These are phyloP conservation scores for Paracamarosporium sp. DNA, from an alignment of 2,329 filamentous ascomycete species.

Conservation along the genomic window DNA sequence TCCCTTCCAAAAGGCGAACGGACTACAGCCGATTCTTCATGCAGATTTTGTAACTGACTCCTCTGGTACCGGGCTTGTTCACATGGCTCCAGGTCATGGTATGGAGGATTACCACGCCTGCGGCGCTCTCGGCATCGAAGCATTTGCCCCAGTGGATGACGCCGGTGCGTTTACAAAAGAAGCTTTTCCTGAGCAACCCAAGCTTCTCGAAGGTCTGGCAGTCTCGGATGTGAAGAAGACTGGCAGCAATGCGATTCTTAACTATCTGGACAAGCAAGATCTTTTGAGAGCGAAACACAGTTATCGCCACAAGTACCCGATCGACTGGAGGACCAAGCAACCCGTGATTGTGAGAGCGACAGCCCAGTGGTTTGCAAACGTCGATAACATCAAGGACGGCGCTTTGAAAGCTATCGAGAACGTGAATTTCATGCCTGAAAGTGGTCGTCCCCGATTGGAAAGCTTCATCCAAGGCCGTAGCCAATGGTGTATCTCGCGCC, in stretches of 20 bases:
- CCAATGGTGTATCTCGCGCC: slow-evolving; percentile 98
- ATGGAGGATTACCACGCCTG: slow-evolving; percentile 95
- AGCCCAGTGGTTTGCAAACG: slow-evolving; percentile 97
- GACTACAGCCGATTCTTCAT: slow-evolving; percentile 75
- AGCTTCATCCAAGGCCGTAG: slow-evolving; percentile 87
- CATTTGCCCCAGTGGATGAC: slow-evolving; percentile 83
- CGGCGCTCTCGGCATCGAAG: slow-evolving; percentile 69
- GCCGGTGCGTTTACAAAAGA: slow-evolving; percentile 80
- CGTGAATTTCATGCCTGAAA: slow-evolving; percentile 80
- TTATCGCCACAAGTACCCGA: slow-evolving; percentile 92
- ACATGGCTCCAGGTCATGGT: slow-evolving; percentile 91
- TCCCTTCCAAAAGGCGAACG: slow-evolving; percentile 66
- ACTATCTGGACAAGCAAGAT: slow-evolving; percentile 62
- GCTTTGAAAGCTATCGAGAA: slow-evolving; percentile 73
- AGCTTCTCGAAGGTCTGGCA: slow-evolving; percentile 71
- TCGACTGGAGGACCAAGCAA: slow-evolving; percentile 95
- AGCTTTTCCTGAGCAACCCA: slow-evolving; percentile 74
- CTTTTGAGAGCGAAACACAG: slow-evolving; percentile 73
- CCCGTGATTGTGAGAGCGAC: slow-evolving; percentile 92
- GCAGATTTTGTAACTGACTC: slow-evolving; percentile 88
- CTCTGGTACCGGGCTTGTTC: slow-evolving; percentile 95
- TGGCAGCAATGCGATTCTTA: slow-evolving; percentile 67
- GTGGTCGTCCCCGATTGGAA: slow-evolving; percentile 75
- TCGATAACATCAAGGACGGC: slow-evolving; percentile 77
- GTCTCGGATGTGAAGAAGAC: slow-evolving; percentile 71